Evolutionary conservation across 1,284 basidiomycete genomes (phyloP).

Genomic region (Irpex sp.): DNA sequence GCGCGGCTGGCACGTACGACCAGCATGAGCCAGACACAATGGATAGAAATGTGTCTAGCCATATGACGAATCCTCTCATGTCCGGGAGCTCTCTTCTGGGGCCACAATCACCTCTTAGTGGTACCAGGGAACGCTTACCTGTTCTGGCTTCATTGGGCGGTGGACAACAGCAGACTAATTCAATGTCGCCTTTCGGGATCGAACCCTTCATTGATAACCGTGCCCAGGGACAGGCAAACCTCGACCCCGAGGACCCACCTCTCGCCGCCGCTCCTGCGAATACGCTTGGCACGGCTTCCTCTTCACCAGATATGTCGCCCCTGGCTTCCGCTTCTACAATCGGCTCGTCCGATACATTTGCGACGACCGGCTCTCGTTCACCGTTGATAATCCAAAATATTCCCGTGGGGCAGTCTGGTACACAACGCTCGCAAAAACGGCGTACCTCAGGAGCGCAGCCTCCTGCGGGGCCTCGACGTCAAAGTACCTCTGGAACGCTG

Average conservation of each 20-base stretch:
- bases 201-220: background rate
- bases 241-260: background rate
- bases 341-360: background rate
- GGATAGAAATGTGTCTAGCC: background rate
- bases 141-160: too few relatives aligned
- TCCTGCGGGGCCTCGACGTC: too few relatives aligned
- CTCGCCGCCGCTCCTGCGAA: background rate
- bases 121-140: too few relatives aligned
- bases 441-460: background rate
- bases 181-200: too few relatives aligned
- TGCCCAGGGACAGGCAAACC: background rate
- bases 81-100: too few relatives aligned
- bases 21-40: background rate
- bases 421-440: background rate
- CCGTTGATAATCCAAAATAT: background rate
- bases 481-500: background rate
- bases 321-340: background rate
- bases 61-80: too few relatives aligned
- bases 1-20: background rate
- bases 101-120: too few relatives aligned
- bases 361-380: background rate
- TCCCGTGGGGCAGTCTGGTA: background rate
- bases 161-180: too few relatives aligned
- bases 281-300: background rate
- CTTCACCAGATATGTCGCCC: background rate